These are phyloP conservation scores for Talaromyces verruculosus DNA, from an alignment of 2,329 filamentous ascomycete genomes.

Conservation along the genomic window DNA sequence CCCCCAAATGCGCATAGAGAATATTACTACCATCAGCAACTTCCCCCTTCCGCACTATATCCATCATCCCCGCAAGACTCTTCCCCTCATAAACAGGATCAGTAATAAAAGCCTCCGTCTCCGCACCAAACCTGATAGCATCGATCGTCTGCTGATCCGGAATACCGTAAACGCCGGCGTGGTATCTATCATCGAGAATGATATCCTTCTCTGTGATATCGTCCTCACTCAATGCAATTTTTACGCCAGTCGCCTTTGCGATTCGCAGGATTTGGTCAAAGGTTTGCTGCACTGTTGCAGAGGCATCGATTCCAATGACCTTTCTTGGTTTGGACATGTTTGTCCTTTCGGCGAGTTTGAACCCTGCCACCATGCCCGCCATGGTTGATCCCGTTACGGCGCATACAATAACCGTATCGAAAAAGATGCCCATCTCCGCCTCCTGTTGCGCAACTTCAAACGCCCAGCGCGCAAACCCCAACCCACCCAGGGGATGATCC, in stretches of 20 bases:
- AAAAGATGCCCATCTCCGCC: constrained; percentile 60
- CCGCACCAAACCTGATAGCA: constrained; percentile 67
- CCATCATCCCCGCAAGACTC: constrained; percentile 70
- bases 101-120: constrained; percentile 70
- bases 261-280: constrained; percentile 66
- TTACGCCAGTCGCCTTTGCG: constrained; percentile 61
- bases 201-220: constrained; percentile 65
- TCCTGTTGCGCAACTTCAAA: constrained; percentile 68
- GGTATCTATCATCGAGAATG: constrained; percentile 63
- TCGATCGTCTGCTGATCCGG: constrained; percentile 65
- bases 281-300: constrained; percentile 60
- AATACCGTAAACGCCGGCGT: constrained; percentile 67
- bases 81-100: constrained; percentile 77
- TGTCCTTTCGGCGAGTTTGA: constrained; percentile 61
- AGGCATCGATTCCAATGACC: constrained; percentile 68
- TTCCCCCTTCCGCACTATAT: constrained; percentile 63
- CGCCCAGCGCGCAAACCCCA: constrained; percentile 71
- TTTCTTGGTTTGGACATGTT: constrained; percentile 48
- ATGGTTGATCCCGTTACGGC: constrained; percentile 70
- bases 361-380: constrained; percentile 71
- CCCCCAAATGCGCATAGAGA: constrained; percentile 69
- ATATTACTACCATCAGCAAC: constrained; percentile 62
- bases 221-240: constrained; percentile 60
- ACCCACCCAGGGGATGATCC: constrained; percentile 67
- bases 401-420: constrained; percentile 67